Conservation (phyloP, 2,329 filamentous ascomycete genomes). For the Fusarium cicatricum region DNA sequence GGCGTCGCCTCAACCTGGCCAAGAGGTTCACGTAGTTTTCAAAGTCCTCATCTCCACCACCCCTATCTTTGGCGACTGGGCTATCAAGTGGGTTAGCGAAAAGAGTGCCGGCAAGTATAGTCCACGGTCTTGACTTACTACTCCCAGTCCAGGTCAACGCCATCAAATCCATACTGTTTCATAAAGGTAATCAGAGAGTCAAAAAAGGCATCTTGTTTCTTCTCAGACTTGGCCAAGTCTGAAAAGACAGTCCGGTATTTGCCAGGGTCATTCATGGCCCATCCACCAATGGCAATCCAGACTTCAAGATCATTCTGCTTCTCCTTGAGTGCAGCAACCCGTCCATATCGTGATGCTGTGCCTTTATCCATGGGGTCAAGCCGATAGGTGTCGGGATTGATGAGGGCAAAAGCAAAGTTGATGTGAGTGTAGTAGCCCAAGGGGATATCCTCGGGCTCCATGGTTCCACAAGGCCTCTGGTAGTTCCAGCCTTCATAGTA, state of each 20-base stretch:
- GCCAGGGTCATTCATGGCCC: conserved; percentile 1
- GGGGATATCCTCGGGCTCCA: conserved; percentile 39
- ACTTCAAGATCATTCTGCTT: conserved; percentile 41
- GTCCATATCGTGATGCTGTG: neutral
- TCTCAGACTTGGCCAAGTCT: neutral
- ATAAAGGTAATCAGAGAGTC: accelerated
- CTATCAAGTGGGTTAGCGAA: too few relatives aligned
- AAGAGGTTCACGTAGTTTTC: too few relatives aligned
- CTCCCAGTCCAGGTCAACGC: neutral
- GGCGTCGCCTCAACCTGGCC: too few relatives aligned
- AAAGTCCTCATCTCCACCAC: neutral
- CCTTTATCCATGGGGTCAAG: conserved; percentile 18
- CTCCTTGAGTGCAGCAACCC: conserved; percentile 34
- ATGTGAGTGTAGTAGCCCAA: conserved; percentile 43
- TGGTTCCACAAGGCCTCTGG: conserved; percentile 29
- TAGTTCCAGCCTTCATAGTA: conserved; percentile 44
- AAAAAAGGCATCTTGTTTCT: neutral
- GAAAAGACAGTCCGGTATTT: neutral
- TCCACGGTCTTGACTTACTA: neutral
- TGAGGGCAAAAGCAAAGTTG: conserved; percentile 46
- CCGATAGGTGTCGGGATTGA: conserved; percentile 44
- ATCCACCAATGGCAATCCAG: conserved; percentile 22
- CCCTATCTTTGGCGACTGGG: neutral
- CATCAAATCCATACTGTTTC: neutral
- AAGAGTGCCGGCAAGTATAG: too few relatives aligned